Percentiles rank a stretch among this genome's conserved stretches.
Evolutionary conservation across 1,284 basidiomycete species (phyloP).

Genomic region (Hymenochaete sp.): DNA sequence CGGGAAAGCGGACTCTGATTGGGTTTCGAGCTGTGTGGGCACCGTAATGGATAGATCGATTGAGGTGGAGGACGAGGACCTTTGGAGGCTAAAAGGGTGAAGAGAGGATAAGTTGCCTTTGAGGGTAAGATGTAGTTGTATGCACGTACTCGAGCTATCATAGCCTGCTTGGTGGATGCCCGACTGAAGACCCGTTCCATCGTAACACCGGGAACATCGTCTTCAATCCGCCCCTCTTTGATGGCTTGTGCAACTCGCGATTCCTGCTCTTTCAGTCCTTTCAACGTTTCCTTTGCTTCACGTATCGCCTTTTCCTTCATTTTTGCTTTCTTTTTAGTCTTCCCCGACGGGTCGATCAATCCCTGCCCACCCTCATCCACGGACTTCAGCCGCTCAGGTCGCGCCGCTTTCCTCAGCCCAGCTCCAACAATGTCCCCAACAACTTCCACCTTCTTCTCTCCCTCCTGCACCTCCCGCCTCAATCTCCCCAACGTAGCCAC

Average conservation of each 20-base stretch:
- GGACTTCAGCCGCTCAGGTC: constrained; percentile 24
- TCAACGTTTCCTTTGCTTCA: too few relatives aligned
- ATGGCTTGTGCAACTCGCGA: constrained; percentile 51
- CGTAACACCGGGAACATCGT: constrained; percentile 66
- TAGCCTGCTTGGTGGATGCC: constrained; percentile 79
- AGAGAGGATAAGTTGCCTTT: not conserved
- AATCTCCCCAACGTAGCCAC: constrained; percentile 58
- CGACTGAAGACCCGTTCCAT: constrained; percentile 66
- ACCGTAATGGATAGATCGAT: constrained; percentile 75
- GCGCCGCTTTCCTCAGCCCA: too few relatives aligned
- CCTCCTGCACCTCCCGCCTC: constrained; percentile 46
- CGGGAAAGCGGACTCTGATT: constrained; percentile 72
- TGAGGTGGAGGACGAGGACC: constrained; percentile 78
- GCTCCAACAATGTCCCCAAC: constrained; percentile 31
- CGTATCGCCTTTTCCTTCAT: too few relatives aligned
- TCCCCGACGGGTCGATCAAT: not conserved
- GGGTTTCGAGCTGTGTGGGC: constrained; percentile 74
- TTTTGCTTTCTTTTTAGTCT: constrained; percentile 57
- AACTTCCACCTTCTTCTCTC: constrained; percentile 42
- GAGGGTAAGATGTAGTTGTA: constrained; percentile 1
- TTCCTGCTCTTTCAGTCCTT: constrained; percentile 55
- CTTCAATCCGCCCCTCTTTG: constrained; percentile 70
- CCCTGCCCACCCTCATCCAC: not conserved
- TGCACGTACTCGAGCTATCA: constrained; percentile 68
- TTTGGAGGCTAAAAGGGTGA: constrained; percentile 55